phyloP scores from a whole-genome alignment of 139 green algal genomes.

The Chlamydomonas eustigma region DNA sequence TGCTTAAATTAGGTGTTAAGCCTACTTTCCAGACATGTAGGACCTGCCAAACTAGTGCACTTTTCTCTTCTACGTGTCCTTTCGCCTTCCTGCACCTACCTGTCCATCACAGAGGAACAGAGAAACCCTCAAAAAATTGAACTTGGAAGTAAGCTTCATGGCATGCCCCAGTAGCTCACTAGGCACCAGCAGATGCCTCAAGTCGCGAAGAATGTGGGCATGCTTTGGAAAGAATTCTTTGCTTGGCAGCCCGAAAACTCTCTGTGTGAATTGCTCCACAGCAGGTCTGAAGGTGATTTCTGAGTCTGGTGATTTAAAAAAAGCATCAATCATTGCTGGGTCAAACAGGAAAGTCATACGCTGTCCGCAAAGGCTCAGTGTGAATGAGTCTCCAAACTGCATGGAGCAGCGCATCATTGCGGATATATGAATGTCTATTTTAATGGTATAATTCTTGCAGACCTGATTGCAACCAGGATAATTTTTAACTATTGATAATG shows the following conservation, averaged over 20 bases:
- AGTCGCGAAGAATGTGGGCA: slow-evolving; percentile 28
- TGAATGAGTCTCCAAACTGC: slow-evolving; percentile 61
- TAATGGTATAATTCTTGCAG: background rate
- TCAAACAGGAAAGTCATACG: slow-evolving; percentile 63
- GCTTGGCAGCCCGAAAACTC: slow-evolving; percentile 58
- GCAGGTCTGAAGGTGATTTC: slow-evolving; percentile 40
- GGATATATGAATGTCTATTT: background rate
- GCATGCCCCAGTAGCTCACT: slow-evolving; percentile 26
- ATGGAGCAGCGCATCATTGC: background rate
- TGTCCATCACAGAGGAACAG: too few species aligned
- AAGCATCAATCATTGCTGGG: slow-evolving; percentile 40
- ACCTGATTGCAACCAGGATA: too few species aligned
- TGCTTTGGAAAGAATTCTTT: slow-evolving; percentile 57
- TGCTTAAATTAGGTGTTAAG: too few species aligned
- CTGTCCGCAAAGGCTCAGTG: slow-evolving; percentile 37
- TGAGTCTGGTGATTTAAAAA: slow-evolving; percentile 55
- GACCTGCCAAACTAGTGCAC: too few species aligned
- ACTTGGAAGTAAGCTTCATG: background rate
- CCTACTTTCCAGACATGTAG: too few species aligned
- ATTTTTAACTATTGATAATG: too few species aligned
- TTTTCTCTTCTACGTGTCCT: too few species aligned
- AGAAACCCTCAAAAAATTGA: too few species aligned
- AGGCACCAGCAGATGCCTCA: slow-evolving; percentile 39
- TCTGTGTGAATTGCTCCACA: slow-evolving; percentile 67
- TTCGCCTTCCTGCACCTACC: too few species aligned